Percentiles rank a stretch among this genome's conserved stretches.
Evolutionary conservation across 345 rosid species (phyloP).

Genomic region (Microthlaspi erraticum): DNA sequence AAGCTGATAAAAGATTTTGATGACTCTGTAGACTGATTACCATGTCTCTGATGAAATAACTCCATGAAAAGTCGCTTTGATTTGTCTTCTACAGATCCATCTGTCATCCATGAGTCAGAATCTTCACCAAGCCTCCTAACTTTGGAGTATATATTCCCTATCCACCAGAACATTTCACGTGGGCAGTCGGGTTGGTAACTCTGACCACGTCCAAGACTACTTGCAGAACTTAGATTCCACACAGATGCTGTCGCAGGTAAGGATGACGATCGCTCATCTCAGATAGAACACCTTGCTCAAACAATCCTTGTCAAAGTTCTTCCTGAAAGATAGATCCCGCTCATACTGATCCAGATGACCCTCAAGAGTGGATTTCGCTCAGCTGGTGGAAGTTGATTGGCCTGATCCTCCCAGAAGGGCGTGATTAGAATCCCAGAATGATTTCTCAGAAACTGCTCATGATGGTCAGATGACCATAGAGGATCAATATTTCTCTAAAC

Average conservation of each 20-base stretch:
- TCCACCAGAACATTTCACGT: slow-evolving; percentile 51
- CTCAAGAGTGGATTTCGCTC: slow-evolving; percentile 48
- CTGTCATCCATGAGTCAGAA: slow-evolving; percentile 45
- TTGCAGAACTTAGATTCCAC: slow-evolving; percentile 51
- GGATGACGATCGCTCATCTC: slow-evolving; percentile 54
- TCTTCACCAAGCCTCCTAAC: slow-evolving; percentile 34
- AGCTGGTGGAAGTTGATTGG: slow-evolving; percentile 48
- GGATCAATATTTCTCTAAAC: slow-evolving; percentile 58
- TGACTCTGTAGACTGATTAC: slow-evolving; percentile 49
- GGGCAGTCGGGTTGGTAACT: slow-evolving; percentile 49
- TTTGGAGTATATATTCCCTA: slow-evolving; percentile 49
- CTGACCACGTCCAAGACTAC: slow-evolving; percentile 56
- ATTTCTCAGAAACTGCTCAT: slow-evolving; percentile 49
- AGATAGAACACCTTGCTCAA: slow-evolving; percentile 55
- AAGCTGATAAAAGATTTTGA: slow-evolving; percentile 46
- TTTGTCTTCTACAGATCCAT: slow-evolving; percentile 65
- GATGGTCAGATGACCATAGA: slow-evolving; percentile 56
- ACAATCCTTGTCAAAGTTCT: slow-evolving; percentile 38
- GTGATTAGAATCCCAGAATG: slow-evolving; percentile 46
- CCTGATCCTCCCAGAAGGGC: slow-evolving; percentile 56
- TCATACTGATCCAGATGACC: slow-evolving; percentile 45
- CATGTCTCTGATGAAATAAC: slow-evolving; percentile 42
- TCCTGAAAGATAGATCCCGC: slow-evolving; percentile 32
- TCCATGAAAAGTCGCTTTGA: slow-evolving; percentile 49
- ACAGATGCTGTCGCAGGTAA: slow-evolving; percentile 53